phyloP scores from a whole-genome alignment of 345 rosid species.

The Rhodamnia rubescens region DNA sequence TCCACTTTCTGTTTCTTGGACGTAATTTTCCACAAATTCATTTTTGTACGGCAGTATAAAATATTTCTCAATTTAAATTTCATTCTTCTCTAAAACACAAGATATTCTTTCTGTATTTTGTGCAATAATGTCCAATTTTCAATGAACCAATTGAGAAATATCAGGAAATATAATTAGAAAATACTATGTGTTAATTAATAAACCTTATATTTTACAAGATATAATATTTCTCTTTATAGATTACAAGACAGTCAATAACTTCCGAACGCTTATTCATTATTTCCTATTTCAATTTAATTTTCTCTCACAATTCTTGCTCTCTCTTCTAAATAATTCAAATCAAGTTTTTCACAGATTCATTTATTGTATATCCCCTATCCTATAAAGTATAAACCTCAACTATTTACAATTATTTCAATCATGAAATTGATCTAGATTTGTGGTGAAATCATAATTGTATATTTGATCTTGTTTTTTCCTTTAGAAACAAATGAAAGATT shows the following conservation, averaged over 20 bases:
- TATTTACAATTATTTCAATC: background rate
- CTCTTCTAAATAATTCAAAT: background rate
- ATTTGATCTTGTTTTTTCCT: background rate
- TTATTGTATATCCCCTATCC: background rate
- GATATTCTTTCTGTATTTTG: background rate
- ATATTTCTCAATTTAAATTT: background rate
- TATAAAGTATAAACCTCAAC: background rate
- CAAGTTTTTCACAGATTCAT: background rate
- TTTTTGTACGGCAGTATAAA: background rate
- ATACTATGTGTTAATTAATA: background rate
- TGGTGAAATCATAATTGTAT: background rate
- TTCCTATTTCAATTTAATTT: background rate
- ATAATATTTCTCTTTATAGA: background rate
- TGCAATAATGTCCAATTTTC: background rate
- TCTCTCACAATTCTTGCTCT: background rate
- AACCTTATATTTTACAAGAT: background rate
- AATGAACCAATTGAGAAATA: background rate
- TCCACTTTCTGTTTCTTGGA: background rate
- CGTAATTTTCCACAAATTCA: background rate
- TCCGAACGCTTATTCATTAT: background rate
- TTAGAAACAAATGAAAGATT: background rate
- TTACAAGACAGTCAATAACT: background rate
- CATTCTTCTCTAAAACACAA: background rate
- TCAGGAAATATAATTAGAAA: background rate
- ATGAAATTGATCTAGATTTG: background rate